Evolutionary conservation across 768 basidiomycete genomes (phyloP), one percentile per base, ranked within the genome.

Genomic region (Mycena venus): DNA sequence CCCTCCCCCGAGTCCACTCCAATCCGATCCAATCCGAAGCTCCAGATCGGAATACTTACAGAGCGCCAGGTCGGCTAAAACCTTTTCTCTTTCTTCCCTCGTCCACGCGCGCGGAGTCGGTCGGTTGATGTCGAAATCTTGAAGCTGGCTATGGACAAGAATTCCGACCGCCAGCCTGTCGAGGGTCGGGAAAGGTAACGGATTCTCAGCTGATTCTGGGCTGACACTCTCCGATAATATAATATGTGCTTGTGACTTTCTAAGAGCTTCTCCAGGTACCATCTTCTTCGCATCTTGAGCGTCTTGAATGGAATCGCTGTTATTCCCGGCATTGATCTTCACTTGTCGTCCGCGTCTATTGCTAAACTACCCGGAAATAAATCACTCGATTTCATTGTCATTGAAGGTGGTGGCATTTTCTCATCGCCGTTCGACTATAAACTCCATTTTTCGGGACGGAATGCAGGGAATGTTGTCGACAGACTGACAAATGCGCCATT

Each of bases 171-270:
- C 55, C 55, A 58, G 55, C 55, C 55, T 58, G 55, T 58, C 32
- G 29, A 58, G 55, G 55, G 55, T 58, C 55, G 27, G 55, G 55
- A 58, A 58, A 58, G 55, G 29, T 29, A 58, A 58, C 55, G 55
- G 55, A 58, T 58, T 58, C 55, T 58, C 55, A 19, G 55, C 55
- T 58, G 55, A 58, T 29, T 58, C 55, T 58, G 55, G 55, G 55
- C 55, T 58, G 55, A 58, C 55, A 58, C 29, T 58, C 55, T 58
- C 55, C 32, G 55, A 55, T 55, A 27, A 58, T 58, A 58, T 32
- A 58, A 7, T 32, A 58, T 58, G 15, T 58, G 55, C 29, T 58
- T 58, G 21, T 58, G 55, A 31, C 55, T 29, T 58, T 31, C 55
- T 55, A 23, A 19, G 55, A 58, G 55, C 55, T 58, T 58, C 55